phyloP scores from a whole-genome alignment of 2,329 filamentous ascomycete genomes.

The Thermoascus crustaceus region DNA sequence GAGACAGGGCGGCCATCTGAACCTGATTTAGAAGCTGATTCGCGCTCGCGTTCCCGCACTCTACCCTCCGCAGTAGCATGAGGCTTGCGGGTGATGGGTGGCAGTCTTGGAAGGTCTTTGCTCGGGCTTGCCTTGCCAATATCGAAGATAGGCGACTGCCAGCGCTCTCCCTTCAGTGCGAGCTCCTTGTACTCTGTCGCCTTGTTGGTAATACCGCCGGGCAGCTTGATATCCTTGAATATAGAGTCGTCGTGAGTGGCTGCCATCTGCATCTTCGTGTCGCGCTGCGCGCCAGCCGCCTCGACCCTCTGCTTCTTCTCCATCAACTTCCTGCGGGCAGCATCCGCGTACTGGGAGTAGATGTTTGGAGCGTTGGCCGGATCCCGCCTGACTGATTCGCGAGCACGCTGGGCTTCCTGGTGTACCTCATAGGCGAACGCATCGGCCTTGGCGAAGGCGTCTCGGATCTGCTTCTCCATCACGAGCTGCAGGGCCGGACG shows the following conservation, averaged over 20 bases:
- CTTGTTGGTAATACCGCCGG: slow-evolving; percentile 84
- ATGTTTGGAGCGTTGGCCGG: slow-evolving; percentile 71
- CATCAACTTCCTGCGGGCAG: slow-evolving; percentile 63
- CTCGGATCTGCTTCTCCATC: slow-evolving; percentile 79
- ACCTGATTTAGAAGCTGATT: too few relatives aligned
- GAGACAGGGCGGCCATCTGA: not conserved
- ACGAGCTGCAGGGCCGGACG: slow-evolving; percentile 79
- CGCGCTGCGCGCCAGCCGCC: slow-evolving; percentile 41
- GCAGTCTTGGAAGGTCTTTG: slow-evolving; percentile 56
- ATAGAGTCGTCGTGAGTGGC: slow-evolving; percentile 83
- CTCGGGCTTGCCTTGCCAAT: slow-evolving; percentile 72
- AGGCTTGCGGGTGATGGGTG: slow-evolving; percentile 51
- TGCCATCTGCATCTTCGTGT: slow-evolving; percentile 74
- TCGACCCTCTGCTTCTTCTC: slow-evolving; percentile 73
- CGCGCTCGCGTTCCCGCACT: slow-evolving; percentile 6
- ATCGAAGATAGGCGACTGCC: slow-evolving; percentile 90
- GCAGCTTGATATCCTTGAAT: slow-evolving; percentile 79
- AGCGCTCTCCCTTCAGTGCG: slow-evolving; percentile 78
- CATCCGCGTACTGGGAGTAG: slow-evolving; percentile 74
- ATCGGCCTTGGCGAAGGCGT: slow-evolving; percentile 71
- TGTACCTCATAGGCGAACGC: slow-evolving; percentile 66
- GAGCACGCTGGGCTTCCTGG: slow-evolving; percentile 68
- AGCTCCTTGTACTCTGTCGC: slow-evolving; percentile 89
- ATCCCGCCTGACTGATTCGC: slow-evolving; percentile 57
- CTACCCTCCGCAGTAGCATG: slow-evolving; percentile 36